These are phyloP conservation scores for Odontarrhena argentea DNA, from an alignment of 345 rosid species.

Conservation along the genomic window DNA sequence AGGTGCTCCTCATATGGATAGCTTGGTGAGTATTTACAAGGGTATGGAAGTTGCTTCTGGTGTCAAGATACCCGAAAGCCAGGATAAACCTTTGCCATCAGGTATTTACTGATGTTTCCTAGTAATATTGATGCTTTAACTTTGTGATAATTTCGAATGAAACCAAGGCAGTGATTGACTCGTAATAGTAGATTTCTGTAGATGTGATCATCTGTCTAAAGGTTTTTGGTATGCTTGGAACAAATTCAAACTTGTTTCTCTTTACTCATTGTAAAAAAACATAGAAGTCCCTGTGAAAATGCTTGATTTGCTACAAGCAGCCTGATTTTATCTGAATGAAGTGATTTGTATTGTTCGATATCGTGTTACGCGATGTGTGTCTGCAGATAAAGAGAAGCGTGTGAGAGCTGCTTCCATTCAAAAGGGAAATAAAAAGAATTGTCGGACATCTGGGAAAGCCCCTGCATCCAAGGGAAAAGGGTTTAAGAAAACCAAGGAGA, in stretches of 20 bases:
- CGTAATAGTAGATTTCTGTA: neutral
- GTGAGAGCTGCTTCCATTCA: slow-evolving; percentile 31
- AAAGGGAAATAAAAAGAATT: slow-evolving; percentile 19
- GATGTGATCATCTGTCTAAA: no score
- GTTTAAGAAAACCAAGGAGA: slow-evolving; percentile 33
- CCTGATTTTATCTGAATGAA: neutral
- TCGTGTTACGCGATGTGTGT: neutral
- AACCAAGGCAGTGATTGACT: neutral
- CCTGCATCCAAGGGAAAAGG: slow-evolving; percentile 37
- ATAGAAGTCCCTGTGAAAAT: neutral
- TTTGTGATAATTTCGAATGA: neutral
- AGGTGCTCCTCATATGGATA: slow-evolving; percentile 93
- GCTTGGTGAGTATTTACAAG: slow-evolving; percentile 79
- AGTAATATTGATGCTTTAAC: neutral
- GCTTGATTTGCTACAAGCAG: neutral
- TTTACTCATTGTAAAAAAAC: neutral
- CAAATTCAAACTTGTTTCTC: neutral
- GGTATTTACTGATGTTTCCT: slow-evolving; percentile 40
- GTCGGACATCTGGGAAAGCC: slow-evolving; percentile 32
- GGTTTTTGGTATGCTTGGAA: neutral
- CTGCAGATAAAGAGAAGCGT: slow-evolving; percentile 48
- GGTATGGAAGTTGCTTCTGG: slow-evolving; percentile 91
- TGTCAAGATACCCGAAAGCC: slow-evolving; percentile 59
- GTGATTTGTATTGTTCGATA: neutral
- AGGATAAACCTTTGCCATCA: slow-evolving; percentile 45